These are phyloP conservation scores for Arthrobotrys iridis DNA, from an alignment of 2,329 filamentous ascomycete genomes.

Conservation along the genomic window DNA sequence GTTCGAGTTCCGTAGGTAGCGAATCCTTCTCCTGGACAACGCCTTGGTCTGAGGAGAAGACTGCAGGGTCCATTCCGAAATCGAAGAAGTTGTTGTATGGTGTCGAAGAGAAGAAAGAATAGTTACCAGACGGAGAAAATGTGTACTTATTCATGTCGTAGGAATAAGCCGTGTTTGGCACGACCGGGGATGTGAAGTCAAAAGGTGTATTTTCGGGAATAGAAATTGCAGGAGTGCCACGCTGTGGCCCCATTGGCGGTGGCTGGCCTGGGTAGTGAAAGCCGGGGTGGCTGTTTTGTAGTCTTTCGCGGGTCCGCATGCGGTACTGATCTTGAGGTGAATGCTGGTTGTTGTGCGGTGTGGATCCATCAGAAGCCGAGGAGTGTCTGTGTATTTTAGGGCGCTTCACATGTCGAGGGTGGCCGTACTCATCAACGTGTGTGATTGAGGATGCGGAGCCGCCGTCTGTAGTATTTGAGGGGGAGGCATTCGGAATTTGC, in stretches of 20 bases:
- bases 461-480: slow-evolving; percentile 48
- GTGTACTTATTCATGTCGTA: slow-evolving; percentile 53
- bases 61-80: slow-evolving; percentile 47
- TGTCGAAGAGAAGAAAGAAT: slow-evolving; percentile 52
- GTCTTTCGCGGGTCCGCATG: slow-evolving; percentile 48
- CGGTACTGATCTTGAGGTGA: slow-evolving; percentile 51
- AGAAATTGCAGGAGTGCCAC: slow-evolving; percentile 36
- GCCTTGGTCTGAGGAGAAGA: slow-evolving; percentile 39
- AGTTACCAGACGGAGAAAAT: slow-evolving; percentile 43
- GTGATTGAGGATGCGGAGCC: slow-evolving; percentile 49
- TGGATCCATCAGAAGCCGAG: slow-evolving; percentile 43
- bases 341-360: slow-evolving; percentile 42
- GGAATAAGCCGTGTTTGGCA: slow-evolving; percentile 48
- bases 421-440: slow-evolving; percentile 47
- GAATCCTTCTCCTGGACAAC: slow-evolving; percentile 47
- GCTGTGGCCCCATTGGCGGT: slow-evolving; percentile 32
- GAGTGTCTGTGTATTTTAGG: slow-evolving; percentile 45
- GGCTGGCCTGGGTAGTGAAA: slow-evolving; percentile 51
- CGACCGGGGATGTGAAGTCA: slow-evolving; percentile 44
- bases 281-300: slow-evolving; percentile 36
- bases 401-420: slow-evolving; percentile 42
- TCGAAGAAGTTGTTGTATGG: slow-evolving; percentile 52
- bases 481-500: slow-evolving; percentile 48
- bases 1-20: slow-evolving; percentile 41
- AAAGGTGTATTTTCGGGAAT: slow-evolving; percentile 51